A percentile compares a stretch with the other conserved stretches of the same genome.
Evolutionary conservation across 2,329 filamentous ascomycete genomes (phyloP).

Genomic region (Emericellopsis cladophorae): DNA sequence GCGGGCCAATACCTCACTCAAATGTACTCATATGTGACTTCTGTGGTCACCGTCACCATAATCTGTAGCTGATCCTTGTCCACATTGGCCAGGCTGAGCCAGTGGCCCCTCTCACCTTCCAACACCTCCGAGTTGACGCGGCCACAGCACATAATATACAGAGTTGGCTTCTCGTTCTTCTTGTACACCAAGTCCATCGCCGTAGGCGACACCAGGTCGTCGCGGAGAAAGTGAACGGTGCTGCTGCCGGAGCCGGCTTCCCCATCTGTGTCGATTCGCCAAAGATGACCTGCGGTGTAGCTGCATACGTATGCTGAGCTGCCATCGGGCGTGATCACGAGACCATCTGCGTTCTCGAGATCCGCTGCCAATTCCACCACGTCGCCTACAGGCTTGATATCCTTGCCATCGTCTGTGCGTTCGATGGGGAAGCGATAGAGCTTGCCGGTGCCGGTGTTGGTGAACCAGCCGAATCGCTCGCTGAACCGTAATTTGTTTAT

Average conservation of each 20-base stretch:
- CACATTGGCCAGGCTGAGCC: neutral
- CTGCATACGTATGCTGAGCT: slow-evolving; percentile 1
- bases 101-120: neutral
- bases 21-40: slow-evolving; percentile 3
- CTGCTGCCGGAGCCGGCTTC: neutral
- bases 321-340: slow-evolving; percentile 2
- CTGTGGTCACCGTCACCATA: slow-evolving; percentile 1
- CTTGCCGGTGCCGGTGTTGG: slow-evolving; percentile 3
- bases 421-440: slow-evolving; percentile 4
- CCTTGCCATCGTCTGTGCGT: neutral
- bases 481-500: slow-evolving; percentile 4
- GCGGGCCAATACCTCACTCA: neutral
- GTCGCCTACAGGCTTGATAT: neutral
- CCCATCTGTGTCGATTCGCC: slow-evolving; percentile 4
- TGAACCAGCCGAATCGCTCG: slow-evolving; percentile 2
- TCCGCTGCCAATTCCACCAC: neutral
- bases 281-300: slow-evolving; percentile 2
- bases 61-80: slow-evolving; percentile 1
- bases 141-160: slow-evolving; percentile 5
- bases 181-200: slow-evolving; percentile 2
- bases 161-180: slow-evolving; percentile 2
- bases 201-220: slow-evolving; percentile 3
- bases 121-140: neutral
- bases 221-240: neutral
- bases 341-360: slow-evolving; percentile 2